phyloP scores from a whole-genome alignment of 1,284 basidiomycete species.

The Apiotrichum gracile region DNA sequence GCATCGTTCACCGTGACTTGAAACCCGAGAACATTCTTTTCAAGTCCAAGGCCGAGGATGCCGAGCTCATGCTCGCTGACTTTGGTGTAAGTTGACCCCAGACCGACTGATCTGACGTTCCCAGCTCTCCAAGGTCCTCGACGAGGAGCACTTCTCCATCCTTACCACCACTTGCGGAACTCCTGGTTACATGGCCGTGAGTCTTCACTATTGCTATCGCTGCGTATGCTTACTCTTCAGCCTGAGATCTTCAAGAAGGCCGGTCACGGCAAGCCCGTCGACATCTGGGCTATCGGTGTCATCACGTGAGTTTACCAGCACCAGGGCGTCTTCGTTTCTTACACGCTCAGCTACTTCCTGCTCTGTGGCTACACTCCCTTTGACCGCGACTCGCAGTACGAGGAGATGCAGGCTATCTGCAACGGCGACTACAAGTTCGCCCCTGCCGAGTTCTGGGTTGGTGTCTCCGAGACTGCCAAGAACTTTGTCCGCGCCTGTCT shows the following conservation, averaged over 20 bases:
- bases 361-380: slow-evolving; percentile 93
- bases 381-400: slow-evolving; percentile 78
- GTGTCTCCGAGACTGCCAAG: slow-evolving; percentile 71
- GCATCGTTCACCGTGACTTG: slow-evolving; percentile 94
- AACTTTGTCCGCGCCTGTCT: slow-evolving; percentile 76
- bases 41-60: slow-evolving; percentile 79
- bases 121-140: slow-evolving; percentile 62
- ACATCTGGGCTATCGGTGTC: slow-evolving; percentile 95
- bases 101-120: slow-evolving; percentile 2
- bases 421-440: slow-evolving; percentile 87
- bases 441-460: slow-evolving; percentile 79
- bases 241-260: slow-evolving; percentile 97
- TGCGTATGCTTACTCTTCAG: slow-evolving; percentile 11
- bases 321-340: background rate
- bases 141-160: slow-evolving; percentile 79
- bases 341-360: slow-evolving; percentile 64
- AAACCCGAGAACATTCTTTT: slow-evolving; percentile 98
- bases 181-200: slow-evolving; percentile 71
- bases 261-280: slow-evolving; percentile 92
- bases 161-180: slow-evolving; percentile 89
- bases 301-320: slow-evolving; percentile 64
- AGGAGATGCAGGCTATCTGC: slow-evolving; percentile 89
- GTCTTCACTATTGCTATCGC: background rate
- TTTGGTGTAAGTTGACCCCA: slow-evolving; percentile 68
- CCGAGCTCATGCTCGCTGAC: slow-evolving; percentile 95